Evolutionary conservation across 768 basidiomycete species (phyloP), one percentile per base, ranked within the genome.

Genomic region (Amanita pallidorosea): DNA sequence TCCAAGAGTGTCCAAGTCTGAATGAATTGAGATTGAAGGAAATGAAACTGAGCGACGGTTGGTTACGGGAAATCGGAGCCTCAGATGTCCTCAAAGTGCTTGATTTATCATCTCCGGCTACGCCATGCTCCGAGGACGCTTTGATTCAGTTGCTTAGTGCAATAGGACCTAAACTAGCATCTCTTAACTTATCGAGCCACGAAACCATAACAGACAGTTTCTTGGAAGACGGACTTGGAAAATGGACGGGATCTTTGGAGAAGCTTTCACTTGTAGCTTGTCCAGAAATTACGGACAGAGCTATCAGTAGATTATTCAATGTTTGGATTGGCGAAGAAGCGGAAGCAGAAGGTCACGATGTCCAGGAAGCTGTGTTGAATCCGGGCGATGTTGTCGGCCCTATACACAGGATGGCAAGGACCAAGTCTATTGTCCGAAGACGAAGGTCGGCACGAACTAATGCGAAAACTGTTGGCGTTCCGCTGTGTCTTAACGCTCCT

Each of bases 21-120:
- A 73, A 65, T n/a, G 80, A 83, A 44, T 76, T 99, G 1, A 77
- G 88, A 2, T 69, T 99, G 35, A 79, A 80, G 54, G 88, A 94
- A 60, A 65, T 97, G 29, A 67, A 77, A 54, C 63, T 98, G 51
- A 64, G 72, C 48, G 84, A 91, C 56, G 69, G 66, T 2, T 91
- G 86, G 60, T 66, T 88, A 3, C 66, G 65, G 5, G 65, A 71
- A 31, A 65, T 96, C 22, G 62, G 67, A 34, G 37, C 33, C 23
- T 20, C 33, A 13, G 37, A 35, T 9, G n/a, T 3, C n/a, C 34
- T 92, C 20, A 73, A 67, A 12, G 67, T 66, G 7, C 73, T 97
- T 25, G 89, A 96, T 61, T 63, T 97, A 5, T 80, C 84, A 2
- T 70, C 80, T 44, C 80, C 85, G 2, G 65, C 70, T 11, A 60